phyloP scores from a whole-genome alignment of 2,329 filamentous ascomycete genomes.

The Penicillium brasilianum region DNA sequence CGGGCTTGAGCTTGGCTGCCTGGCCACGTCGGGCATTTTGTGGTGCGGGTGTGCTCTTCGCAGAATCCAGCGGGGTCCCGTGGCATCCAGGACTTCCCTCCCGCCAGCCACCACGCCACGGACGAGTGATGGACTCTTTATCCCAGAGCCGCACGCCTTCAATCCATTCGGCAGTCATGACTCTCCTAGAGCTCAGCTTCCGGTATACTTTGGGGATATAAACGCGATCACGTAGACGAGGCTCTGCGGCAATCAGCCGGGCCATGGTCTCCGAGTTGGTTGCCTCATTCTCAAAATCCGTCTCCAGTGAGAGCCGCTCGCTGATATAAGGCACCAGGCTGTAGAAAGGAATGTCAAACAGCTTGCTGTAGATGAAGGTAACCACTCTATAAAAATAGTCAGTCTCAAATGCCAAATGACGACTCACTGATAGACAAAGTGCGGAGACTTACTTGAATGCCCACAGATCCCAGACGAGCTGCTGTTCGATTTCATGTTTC shows the following conservation, averaged over 20 bases:
- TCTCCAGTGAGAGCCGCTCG: conserved; percentile 89
- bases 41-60: conserved; percentile 55
- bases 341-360: conserved; percentile 93
- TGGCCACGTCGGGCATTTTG: conserved; percentile 19
- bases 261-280: conserved; percentile 86
- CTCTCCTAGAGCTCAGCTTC: conserved; percentile 78
- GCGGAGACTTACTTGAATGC: conserved; percentile 72
- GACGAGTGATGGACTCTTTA: conserved; percentile 75
- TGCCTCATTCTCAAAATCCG: conserved; percentile 92
- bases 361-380: conserved; percentile 78
- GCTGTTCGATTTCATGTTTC: conserved; percentile 88
- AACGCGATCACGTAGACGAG: conserved; percentile 75
- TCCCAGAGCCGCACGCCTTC: conserved; percentile 94
- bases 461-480: conserved; percentile 95
- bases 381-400: conserved; percentile 65
- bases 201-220: conserved; percentile 86
- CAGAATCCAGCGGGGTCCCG: conserved; percentile 64
- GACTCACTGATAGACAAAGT: background rate
- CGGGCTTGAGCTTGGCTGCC: conserved; percentile 72
- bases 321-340: conserved; percentile 89
- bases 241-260: conserved; percentile 73
- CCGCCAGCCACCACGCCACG: conserved; percentile 79
- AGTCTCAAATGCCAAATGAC: conserved; percentile 13
- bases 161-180: conserved; percentile 97
- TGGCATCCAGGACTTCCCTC: conserved; percentile 78